phyloP scores from a whole-genome alignment of 2,329 filamentous ascomycete genomes.

The Aspergillus piperis region DNA sequence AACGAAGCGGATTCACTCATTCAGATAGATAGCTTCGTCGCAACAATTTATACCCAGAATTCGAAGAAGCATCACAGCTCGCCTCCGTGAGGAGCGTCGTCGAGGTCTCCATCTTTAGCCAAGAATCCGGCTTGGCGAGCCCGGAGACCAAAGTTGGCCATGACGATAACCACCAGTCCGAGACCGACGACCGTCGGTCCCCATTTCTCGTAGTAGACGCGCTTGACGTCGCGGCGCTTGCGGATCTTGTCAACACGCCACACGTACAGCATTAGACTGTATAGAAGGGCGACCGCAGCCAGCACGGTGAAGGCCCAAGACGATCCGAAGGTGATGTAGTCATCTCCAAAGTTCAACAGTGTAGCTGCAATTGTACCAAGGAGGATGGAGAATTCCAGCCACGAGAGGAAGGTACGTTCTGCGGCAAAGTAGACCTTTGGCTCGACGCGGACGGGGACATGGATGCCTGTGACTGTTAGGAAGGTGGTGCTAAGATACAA shows the following conservation, averaged over 20 bases:
- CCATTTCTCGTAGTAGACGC: slow-evolving; percentile 79
- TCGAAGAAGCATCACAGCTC: slow-evolving; percentile 13
- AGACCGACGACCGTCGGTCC: slow-evolving; percentile 77
- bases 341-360: slow-evolving; percentile 74
- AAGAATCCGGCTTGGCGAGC: slow-evolving; percentile 55
- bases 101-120: slow-evolving; percentile 14
- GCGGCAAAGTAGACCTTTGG: slow-evolving; percentile 98
- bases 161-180: slow-evolving; percentile 71
- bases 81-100: slow-evolving; percentile 9
- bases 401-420: slow-evolving; percentile 92
- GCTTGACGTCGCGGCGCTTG: slow-evolving; percentile 74
- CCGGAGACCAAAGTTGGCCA: slow-evolving; percentile 78
- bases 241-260: slow-evolving; percentile 87
- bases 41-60: background rate
- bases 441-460: slow-evolving; percentile 92
- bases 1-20: background rate
- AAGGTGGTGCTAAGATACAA: background rate
- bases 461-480: slow-evolving; percentile 65
- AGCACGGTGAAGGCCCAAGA: slow-evolving; percentile 80
- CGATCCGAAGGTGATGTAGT: slow-evolving; percentile 64
- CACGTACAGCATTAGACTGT: slow-evolving; percentile 80
- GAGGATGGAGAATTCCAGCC: slow-evolving; percentile 97
- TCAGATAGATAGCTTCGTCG: background rate
- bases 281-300: slow-evolving; percentile 75
- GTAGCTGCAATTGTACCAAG: slow-evolving; percentile 84